Evolutionary conservation across 208 protist species (phyloP).

Genomic region (Acanthamoeba rhysodes): DNA sequence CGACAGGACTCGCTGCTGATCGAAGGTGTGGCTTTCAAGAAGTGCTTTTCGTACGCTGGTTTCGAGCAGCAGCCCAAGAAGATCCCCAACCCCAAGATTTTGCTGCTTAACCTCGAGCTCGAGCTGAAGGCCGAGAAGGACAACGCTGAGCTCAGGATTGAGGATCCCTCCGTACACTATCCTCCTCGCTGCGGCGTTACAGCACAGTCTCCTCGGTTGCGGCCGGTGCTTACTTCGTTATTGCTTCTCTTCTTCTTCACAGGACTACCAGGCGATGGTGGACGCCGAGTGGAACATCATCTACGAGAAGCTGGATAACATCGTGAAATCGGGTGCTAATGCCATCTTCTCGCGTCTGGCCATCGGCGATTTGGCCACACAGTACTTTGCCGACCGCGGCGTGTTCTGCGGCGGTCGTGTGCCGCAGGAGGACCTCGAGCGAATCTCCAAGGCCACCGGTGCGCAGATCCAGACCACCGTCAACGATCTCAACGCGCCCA

Average conservation of each 20-base stretch:
- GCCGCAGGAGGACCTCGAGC: conserved; percentile 94
- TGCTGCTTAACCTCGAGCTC: conserved; percentile 99
- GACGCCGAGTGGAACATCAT: conserved; percentile 99
- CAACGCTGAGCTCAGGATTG: conserved; percentile 99
- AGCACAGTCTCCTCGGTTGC: not conserved
- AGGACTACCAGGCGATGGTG: conserved; percentile 99
- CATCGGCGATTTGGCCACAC: conserved; percentile 99
- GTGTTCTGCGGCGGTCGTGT: conserved; percentile 99
- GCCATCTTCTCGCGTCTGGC: conserved; percentile 98
- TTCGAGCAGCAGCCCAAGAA: conserved; percentile 99
- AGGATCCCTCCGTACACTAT: conserved; percentile 93
- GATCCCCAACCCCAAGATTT: conserved; percentile 98
- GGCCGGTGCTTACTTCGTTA: no score
- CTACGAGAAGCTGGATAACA: conserved; percentile 99
- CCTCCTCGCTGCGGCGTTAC: not conserved
- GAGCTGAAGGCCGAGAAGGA: conserved; percentile 99
- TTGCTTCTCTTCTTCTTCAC: no score
- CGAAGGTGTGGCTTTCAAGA: conserved; percentile 99
- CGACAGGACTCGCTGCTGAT: conserved; percentile 98
- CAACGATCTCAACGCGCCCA: conserved; percentile 94
- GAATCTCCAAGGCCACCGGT: conserved; percentile 98
- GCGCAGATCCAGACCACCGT: conserved; percentile 98
- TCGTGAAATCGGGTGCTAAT: conserved; percentile 98
- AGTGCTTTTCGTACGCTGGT: conserved; percentile 99
- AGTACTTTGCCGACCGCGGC: conserved; percentile 99